phyloP scores from a whole-genome alignment of 768 basidiomycete species.

The Panaeolus cyanescens region DNA sequence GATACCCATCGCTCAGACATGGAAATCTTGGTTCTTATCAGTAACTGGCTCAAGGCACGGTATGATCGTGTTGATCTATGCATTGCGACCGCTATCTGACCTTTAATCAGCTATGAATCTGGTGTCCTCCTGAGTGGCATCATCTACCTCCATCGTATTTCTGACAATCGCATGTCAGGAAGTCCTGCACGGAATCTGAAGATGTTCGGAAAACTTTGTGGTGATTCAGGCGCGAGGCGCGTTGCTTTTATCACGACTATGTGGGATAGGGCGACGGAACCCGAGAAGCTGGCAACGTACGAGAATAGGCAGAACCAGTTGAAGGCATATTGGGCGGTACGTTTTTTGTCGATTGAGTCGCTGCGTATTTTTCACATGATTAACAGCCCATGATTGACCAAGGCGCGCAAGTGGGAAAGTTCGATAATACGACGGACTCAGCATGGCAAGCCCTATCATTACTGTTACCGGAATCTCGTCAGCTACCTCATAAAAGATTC shows the following conservation, averaged over 20 bases:
- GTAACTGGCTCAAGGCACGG: slow-evolving; percentile 13
- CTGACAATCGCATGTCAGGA: slow-evolving; percentile 12
- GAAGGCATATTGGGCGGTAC: slow-evolving; percentile 14
- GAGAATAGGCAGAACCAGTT: slow-evolving; percentile 13
- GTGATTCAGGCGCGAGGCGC: slow-evolving; percentile 8
- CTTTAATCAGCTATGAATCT: neutral
- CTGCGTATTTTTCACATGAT: slow-evolving; percentile 9
- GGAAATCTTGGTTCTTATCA: slow-evolving; percentile 13
- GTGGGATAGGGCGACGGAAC: slow-evolving; percentile 14
- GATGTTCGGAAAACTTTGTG: slow-evolving; percentile 17
- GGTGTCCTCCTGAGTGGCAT: slow-evolving; percentile 8
- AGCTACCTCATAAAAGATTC: neutral
- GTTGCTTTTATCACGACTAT: slow-evolving; percentile 16
- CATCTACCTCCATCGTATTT: slow-evolving; percentile 15
- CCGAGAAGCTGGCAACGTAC: slow-evolving; percentile 16
- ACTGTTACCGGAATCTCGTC: slow-evolving; percentile 15
- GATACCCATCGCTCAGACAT: slow-evolving; percentile 10
- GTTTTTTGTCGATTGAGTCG: neutral
- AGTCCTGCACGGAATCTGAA: slow-evolving; percentile 8
- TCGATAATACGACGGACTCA: slow-evolving; percentile 11
- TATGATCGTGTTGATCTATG: slow-evolving; percentile 5
- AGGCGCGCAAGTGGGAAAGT: slow-evolving; percentile 9
- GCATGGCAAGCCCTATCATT: slow-evolving; percentile 28
- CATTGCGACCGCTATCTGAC: neutral
- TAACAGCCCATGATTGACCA: slow-evolving; percentile 23